Evolutionary conservation across 352 stramenopile genomes (phyloP).

Genomic region (Globisporangium barbulae): DNA sequence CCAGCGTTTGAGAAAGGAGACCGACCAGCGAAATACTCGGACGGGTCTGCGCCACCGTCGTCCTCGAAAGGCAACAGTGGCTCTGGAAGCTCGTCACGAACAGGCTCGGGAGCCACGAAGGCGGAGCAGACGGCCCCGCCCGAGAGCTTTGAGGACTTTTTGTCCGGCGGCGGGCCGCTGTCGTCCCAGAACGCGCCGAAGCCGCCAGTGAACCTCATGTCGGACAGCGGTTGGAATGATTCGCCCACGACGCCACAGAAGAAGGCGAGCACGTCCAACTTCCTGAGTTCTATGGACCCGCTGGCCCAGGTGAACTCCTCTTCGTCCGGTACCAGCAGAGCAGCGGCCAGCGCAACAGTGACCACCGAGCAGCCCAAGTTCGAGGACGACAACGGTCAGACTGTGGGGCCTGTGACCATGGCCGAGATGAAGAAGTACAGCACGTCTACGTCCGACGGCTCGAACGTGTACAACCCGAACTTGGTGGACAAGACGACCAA

Average conservation of each 20-base stretch:
- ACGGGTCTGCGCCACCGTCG: slow-evolving; percentile 25
- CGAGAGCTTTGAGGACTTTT: slow-evolving; percentile 71
- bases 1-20: slow-evolving; percentile 40
- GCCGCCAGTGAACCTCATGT: slow-evolving; percentile 70
- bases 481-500: slow-evolving; percentile 84
- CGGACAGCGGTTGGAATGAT: slow-evolving; percentile 50
- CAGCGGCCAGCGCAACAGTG: neutral
- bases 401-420: slow-evolving; percentile 77
- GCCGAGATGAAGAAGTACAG: slow-evolving; percentile 75
- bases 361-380: slow-evolving; percentile 59
- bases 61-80: slow-evolving; percentile 6
- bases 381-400: slow-evolving; percentile 76
- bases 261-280: slow-evolving; percentile 33
- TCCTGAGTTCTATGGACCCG: slow-evolving; percentile 68
- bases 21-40: slow-evolving; percentile 66
- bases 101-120: slow-evolving; percentile 19
- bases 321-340: neutral
- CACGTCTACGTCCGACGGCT: slow-evolving; percentile 66
- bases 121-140: slow-evolving; percentile 21
- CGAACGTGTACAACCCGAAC: slow-evolving; percentile 85
- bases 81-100: slow-evolving; percentile 31
- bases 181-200: slow-evolving; percentile 14
- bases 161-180: slow-evolving; percentile 41
- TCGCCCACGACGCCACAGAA: slow-evolving; percentile 26
- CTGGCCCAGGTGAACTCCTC: slow-evolving; percentile 31